Percentiles rank a stretch among this genome's conserved stretches.
phyloP scores from a whole-genome alignment of 805 yeast genomes.

The Candida patagonica region DNA sequence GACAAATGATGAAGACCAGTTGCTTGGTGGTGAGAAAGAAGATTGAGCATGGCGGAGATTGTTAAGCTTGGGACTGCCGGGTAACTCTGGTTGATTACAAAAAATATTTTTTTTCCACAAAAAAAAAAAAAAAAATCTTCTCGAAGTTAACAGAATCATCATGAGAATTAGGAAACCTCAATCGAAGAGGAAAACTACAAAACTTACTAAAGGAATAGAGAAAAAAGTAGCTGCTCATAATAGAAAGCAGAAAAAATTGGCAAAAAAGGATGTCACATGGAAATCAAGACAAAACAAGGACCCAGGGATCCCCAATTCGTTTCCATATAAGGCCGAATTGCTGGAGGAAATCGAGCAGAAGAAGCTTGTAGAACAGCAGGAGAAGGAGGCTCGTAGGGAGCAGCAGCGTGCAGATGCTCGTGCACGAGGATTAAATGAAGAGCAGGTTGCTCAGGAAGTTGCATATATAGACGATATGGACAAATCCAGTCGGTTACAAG shows the following conservation, averaged over 20 bases:
- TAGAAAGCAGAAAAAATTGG: constrained; percentile 68
- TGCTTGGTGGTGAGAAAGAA: constrained; percentile 3
- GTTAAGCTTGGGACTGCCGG: no score
- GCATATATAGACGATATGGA: constrained; percentile 29
- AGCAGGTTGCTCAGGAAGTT: constrained; percentile 31
- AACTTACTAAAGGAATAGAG: constrained; percentile 92
- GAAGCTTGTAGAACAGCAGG: constrained; percentile 38
- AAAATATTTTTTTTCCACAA: background rate
- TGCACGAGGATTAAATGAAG: constrained; percentile 31
- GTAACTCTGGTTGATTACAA: background rate
- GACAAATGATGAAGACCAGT: no score
- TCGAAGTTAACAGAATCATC: background rate
- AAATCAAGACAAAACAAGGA: constrained; percentile 74
- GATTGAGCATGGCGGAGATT: background rate
- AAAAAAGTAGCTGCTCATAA: constrained; percentile 91
- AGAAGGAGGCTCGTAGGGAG: constrained; percentile 30
- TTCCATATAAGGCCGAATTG: constrained; percentile 87
- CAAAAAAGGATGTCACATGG: constrained; percentile 94
- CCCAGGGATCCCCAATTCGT: constrained; percentile 89
- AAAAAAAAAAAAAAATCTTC: background rate
- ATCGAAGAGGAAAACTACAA: constrained; percentile 83
- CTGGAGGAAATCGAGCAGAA: constrained; percentile 44
- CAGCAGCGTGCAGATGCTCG: constrained; percentile 26
- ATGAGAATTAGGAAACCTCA: constrained; percentile 17
- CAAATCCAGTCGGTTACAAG: constrained; percentile 55